These are phyloP conservation scores for Williopsis jadinii DNA, from an alignment of 1,139 yeast genomes.

Conservation along the genomic window DNA sequence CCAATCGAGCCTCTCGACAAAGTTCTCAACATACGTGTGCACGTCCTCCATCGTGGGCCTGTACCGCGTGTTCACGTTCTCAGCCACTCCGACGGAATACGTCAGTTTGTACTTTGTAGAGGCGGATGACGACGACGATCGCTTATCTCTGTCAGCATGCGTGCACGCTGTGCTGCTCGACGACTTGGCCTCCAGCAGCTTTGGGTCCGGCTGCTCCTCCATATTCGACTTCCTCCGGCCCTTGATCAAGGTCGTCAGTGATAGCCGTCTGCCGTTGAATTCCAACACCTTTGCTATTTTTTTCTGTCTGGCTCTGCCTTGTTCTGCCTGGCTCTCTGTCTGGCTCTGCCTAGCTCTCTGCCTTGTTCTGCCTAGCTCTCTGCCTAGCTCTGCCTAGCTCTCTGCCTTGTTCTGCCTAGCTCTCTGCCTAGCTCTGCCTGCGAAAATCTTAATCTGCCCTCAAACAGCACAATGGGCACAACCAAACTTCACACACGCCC, in stretches of 20 bases:
- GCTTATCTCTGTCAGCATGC: no score
- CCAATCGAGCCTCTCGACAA: slow-evolving; percentile 83
- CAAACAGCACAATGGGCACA: no score
- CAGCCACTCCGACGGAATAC: slow-evolving; percentile 82
- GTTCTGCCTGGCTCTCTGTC: not conserved
- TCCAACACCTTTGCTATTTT: not conserved
- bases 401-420: not conserved
- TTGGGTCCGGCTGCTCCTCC: slow-evolving; percentile 1
- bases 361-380: no score
- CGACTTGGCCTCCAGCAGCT: not conserved
- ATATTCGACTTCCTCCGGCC: slow-evolving; percentile 2
- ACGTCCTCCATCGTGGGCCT: slow-evolving; percentile 95
- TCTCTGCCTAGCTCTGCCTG: no score
- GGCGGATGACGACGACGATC: no score
- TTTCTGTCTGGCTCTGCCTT: not conserved
- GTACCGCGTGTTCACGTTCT: slow-evolving; percentile 73
- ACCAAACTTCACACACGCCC: no score
- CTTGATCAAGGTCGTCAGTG: slow-evolving; percentile 5
- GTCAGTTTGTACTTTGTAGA: slow-evolving; percentile 37
- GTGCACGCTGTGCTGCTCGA: no score
- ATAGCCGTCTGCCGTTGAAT: slow-evolving; percentile 4
- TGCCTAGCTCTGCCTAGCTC: no score
- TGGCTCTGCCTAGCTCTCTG: not conserved
- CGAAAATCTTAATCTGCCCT: no score
- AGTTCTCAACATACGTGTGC: slow-evolving; percentile 88